Percentiles rank a stretch among this genome's conserved stretches.
phyloP scores from a whole-genome alignment of 768 basidiomycete species.

The Daedaleopsis sinensis region DNA sequence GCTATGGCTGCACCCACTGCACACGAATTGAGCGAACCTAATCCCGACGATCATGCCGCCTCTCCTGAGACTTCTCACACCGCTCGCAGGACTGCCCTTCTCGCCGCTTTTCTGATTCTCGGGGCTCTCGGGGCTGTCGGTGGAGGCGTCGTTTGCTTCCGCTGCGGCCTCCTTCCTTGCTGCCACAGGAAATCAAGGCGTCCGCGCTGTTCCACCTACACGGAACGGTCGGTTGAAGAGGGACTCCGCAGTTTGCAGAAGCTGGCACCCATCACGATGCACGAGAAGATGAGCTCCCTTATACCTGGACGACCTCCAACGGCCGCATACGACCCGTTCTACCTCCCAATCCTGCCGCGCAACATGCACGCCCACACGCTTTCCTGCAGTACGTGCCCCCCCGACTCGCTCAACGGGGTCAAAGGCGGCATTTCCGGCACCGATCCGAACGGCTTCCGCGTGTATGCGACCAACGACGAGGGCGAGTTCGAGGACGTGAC shows the following conservation, averaged over 20 bases:
- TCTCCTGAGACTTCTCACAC: slow-evolving; percentile 8
- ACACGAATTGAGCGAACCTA: slow-evolving; percentile 8
- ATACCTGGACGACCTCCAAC: slow-evolving; percentile 13
- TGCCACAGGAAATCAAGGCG: slow-evolving; percentile 3
- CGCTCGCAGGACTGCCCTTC: slow-evolving; percentile 10
- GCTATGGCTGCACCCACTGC: slow-evolving; percentile 7
- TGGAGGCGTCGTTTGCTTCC: slow-evolving; percentile 18
- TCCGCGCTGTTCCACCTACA: slow-evolving; percentile 1
- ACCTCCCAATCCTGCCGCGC: slow-evolving; percentile 10
- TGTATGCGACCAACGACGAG: slow-evolving; percentile 18
- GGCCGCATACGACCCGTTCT: not conserved
- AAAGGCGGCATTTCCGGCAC: slow-evolving; percentile 8
- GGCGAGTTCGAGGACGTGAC: slow-evolving; percentile 31
- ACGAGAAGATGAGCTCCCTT: slow-evolving; percentile 16
- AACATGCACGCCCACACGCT: slow-evolving; percentile 12
- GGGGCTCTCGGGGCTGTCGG: slow-evolving; percentile 18
- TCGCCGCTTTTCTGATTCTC: slow-evolving; percentile 23
- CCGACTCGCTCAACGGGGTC: slow-evolving; percentile 13
- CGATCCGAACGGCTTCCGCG: slow-evolving; percentile 15
- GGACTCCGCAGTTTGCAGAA: slow-evolving; percentile 9
- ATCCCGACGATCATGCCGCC: slow-evolving; percentile 3
- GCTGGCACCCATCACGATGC: not conserved
- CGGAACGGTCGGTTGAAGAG: slow-evolving; percentile 8
- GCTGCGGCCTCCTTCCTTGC: slow-evolving; percentile 18
- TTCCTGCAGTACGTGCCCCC: slow-evolving; percentile 17